Conservation (phyloP, 139 green algal genomes). For the Astrephomene gubernaculifera region DNA sequence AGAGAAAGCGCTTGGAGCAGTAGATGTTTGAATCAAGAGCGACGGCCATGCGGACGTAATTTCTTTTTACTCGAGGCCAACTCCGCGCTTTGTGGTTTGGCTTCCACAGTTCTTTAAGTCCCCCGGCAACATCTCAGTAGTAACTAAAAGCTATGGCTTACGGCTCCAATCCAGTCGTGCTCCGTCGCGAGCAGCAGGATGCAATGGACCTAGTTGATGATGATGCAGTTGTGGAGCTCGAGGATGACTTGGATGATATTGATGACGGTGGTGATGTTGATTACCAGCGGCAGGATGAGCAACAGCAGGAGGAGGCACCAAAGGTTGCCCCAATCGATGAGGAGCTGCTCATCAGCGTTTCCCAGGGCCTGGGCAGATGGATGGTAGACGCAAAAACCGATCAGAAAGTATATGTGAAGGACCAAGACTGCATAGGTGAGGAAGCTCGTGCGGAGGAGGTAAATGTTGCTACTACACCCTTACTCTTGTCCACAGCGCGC, state of each 20-base stretch:
- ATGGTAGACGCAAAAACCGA: constrained; percentile 47
- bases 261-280: neutral
- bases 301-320: neutral
- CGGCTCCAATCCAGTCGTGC: neutral
- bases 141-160: constrained; percentile 10
- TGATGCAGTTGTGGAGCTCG: neutral
- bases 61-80: too few relatives aligned
- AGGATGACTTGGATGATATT: constrained; percentile 8
- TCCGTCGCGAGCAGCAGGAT: neutral
- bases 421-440: constrained; percentile 83
- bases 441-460: too few relatives aligned
- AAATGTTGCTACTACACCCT: neutral
- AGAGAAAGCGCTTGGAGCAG: too few relatives aligned
- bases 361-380: constrained; percentile 74
- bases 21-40: too few relatives aligned
- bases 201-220: neutral
- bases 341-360: constrained; percentile 85
- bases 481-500: neutral
- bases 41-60: too few relatives aligned
- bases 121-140: neutral
- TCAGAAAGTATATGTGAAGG: constrained; percentile 69
- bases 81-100: too few relatives aligned
- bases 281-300: neutral
- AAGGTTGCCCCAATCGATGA: constrained; percentile 61
- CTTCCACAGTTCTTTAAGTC: too few relatives aligned